These are phyloP conservation scores for Phytophthora sojae DNA, from an alignment of 352 stramenopile genomes.

Conservation along the genomic window DNA sequence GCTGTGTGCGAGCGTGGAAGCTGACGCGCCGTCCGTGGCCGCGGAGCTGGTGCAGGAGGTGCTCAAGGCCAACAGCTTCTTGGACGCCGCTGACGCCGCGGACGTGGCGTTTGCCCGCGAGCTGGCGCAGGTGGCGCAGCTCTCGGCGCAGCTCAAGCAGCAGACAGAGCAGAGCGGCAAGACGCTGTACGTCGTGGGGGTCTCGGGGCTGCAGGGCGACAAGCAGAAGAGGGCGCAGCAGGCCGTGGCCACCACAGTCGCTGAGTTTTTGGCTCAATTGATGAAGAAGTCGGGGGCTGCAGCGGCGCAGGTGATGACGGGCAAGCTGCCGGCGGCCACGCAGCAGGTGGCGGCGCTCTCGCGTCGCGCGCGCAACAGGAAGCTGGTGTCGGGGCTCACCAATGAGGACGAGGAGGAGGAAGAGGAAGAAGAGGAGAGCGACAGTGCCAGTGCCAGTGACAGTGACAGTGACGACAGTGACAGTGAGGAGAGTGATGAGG, in stretches of 20 bases:
- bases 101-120: slow-evolving; percentile 45
- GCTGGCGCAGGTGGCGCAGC: slow-evolving; percentile 42
- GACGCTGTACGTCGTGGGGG: slow-evolving; percentile 46
- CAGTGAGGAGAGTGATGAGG: neutral
- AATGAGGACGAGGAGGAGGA: slow-evolving; percentile 10
- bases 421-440: neutral
- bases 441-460: neutral
- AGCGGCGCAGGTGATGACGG: slow-evolving; percentile 52
- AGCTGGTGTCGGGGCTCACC: slow-evolving; percentile 28
- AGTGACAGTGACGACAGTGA: neutral
- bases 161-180: slow-evolving; percentile 13
- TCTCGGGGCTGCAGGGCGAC: slow-evolving; percentile 31
- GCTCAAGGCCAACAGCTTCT: slow-evolving; percentile 36
- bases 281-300: slow-evolving; percentile 36
- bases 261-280: slow-evolving; percentile 50
- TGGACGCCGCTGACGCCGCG: slow-evolving; percentile 25
- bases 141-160: slow-evolving; percentile 33
- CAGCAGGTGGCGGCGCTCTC: slow-evolving; percentile 36
- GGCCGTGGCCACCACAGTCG: slow-evolving; percentile 34
- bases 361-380: slow-evolving; percentile 31
- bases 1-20: slow-evolving; percentile 35
- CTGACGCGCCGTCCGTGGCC: slow-evolving; percentile 1
- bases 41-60: slow-evolving; percentile 34
- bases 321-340: slow-evolving; percentile 22
- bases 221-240: slow-evolving; percentile 41